Evolutionary conservation across 768 basidiomycete species (phyloP).

Genomic region (Rubroboletus satanas): DNA sequence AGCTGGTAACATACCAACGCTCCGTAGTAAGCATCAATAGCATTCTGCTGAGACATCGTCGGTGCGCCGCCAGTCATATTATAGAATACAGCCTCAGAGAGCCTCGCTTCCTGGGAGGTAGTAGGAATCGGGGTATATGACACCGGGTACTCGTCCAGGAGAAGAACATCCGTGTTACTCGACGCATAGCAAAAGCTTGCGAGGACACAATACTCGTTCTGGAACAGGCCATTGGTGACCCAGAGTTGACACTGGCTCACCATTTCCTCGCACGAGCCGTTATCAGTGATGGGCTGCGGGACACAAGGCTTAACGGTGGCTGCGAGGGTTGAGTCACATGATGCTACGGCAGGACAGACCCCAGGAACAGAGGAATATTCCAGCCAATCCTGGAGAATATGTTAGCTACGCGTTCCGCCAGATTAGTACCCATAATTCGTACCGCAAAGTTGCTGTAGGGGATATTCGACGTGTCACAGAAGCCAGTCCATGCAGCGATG

Average conservation of each 20-base stretch:
- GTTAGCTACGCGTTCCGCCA: not conserved
- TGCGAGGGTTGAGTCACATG: conserved; percentile 7
- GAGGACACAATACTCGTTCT: conserved; percentile 23
- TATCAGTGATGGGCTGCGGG: conserved; percentile 20
- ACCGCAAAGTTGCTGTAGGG: conserved; percentile 22
- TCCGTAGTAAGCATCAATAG: conserved; percentile 20
- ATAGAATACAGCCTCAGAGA: conserved; percentile 19
- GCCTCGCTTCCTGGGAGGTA: conserved; percentile 8
- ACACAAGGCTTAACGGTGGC: conserved; percentile 9
- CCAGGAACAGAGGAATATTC: conserved; percentile 20
- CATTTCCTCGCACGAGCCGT: conserved; percentile 21
- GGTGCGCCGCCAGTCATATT: conserved; percentile 17
- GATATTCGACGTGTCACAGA: conserved; percentile 19
- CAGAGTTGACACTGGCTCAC: conserved; percentile 15
- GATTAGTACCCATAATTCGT: not conserved
- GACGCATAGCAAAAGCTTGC: conserved; percentile 24
- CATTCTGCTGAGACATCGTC: conserved; percentile 20
- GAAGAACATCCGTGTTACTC: conserved; percentile 20
- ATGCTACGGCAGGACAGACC: conserved; percentile 13
- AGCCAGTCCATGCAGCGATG: conserved; percentile 25
- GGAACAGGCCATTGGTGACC: conserved; percentile 21
- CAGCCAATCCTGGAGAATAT: conserved; percentile 20
- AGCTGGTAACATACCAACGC: conserved; percentile 10
- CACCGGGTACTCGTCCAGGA: conserved; percentile 13
- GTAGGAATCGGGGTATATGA: conserved; percentile 1